These are phyloP conservation scores for Mycena vulgaris DNA, from an alignment of 768 basidiomycete genomes.

Conservation along the genomic window DNA sequence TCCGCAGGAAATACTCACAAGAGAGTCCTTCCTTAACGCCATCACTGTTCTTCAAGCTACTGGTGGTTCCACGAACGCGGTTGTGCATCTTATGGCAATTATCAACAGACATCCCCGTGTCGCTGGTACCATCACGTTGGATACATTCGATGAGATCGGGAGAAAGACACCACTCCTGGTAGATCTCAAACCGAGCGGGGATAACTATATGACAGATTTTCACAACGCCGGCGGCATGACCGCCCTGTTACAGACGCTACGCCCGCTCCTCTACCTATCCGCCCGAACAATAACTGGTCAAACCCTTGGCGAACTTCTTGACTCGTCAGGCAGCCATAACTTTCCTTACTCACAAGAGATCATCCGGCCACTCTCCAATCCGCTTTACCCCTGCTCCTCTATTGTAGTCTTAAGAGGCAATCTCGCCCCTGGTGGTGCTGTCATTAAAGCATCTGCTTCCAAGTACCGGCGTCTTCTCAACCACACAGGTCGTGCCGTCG, in stretches of 20 bases:
- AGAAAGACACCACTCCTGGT: conserved; percentile 37
- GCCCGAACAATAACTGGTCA: conserved; percentile 78
- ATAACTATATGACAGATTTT: conserved; percentile 75
- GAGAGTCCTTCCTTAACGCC: conserved; percentile 74
- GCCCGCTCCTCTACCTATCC: conserved; percentile 69
- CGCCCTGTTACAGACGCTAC: conserved; percentile 69
- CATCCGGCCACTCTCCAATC: conserved; percentile 67
- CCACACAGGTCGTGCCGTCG: conserved; percentile 28
- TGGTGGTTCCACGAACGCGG: conserved; percentile 78
- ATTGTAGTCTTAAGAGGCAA: conserved; percentile 75
- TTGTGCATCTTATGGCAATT: conserved; percentile 71
- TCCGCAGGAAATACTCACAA: conserved; percentile 63
- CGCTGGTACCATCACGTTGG: conserved; percentile 35
- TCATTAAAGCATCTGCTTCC: conserved; percentile 77
- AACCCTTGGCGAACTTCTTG: conserved; percentile 77
- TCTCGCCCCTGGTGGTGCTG: conserved; percentile 75
- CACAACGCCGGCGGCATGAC: conserved; percentile 75
- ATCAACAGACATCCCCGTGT: conserved; percentile 72
- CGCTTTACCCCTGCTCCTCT: conserved; percentile 77
- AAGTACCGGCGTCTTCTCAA: conserved; percentile 53
- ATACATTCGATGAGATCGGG: conserved; percentile 39
- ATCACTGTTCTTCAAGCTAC: conserved; percentile 72
- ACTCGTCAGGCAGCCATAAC: conserved; percentile 65
- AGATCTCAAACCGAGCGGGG: conserved; percentile 65
- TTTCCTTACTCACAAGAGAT: conserved; percentile 68